phyloP scores from a whole-genome alignment of 2,329 filamentous ascomycete species.

The Claviceps sp. region DNA sequence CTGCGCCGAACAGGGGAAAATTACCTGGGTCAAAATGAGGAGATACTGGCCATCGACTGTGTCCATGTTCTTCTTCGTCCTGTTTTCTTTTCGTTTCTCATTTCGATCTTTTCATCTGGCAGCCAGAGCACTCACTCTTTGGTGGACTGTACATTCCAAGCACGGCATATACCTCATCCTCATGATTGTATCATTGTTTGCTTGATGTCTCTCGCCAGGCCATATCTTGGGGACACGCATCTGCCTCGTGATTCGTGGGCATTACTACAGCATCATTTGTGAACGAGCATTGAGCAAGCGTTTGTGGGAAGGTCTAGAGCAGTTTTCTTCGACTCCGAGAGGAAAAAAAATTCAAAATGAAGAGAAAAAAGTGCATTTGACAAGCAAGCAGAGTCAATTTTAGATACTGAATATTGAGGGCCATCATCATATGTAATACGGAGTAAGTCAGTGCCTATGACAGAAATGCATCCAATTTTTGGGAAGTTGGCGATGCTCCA shows the following conservation, averaged over 20 bases:
- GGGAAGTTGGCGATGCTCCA: background rate
- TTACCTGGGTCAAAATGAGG: constrained; percentile 1
- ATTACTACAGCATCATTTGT: background rate
- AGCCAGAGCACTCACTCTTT: background rate
- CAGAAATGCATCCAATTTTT: background rate
- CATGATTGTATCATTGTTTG: background rate
- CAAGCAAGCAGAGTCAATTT: background rate
- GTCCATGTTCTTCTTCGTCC: background rate
- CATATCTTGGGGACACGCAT: background rate
- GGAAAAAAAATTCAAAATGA: background rate
- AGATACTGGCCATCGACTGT: background rate
- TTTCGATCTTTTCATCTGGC: background rate
- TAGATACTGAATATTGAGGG: background rate
- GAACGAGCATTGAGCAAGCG: background rate
- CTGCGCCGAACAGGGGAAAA: constrained; percentile 19
- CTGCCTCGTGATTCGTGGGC: background rate
- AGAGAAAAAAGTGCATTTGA: background rate
- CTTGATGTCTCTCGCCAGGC: background rate
- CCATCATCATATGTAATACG: background rate
- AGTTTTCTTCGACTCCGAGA: background rate
- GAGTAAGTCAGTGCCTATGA: background rate
- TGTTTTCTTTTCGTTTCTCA: background rate
- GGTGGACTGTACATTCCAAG: background rate
- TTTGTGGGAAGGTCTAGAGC: background rate
- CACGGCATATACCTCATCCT: background rate